Base-by-base conservation (phyloP, 345 rosid genomes). In the Boechera stricta region DNA sequence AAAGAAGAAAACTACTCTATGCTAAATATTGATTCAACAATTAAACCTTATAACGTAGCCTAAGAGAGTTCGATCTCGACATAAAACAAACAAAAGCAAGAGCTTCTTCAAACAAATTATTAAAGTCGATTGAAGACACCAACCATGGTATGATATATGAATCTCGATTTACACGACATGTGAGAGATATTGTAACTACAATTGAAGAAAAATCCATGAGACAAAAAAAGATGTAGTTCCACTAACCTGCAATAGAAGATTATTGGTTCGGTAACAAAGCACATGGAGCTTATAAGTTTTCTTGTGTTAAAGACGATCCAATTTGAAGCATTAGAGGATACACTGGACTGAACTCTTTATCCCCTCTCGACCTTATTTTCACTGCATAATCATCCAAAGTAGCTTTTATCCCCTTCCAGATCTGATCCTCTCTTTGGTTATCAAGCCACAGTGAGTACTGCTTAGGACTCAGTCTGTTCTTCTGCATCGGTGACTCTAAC, bases 381-480 rank as follows among this genome's bases (percentile, higher is more conserved):
- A 76, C 80, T 33, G 96, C 95, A 80, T 96, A 93, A 85, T 96
- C 99, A 79, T 96, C 99, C 53, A 96, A 80, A 11, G 99, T 96
- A 2, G 97, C 97, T 84, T 91, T 93, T 10, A 96, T 72, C 3
- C 99, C 99, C 72, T 93, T 93, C 99, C 99, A 96, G 42, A 93
- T 88, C 81, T 96, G 99, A 83, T 96, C 97, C 82, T 96, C 98
- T 56, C 92, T 90, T 76, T 91, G 98, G 67, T 90, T 87, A 84
- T 93, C 99, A 56, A 96, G 81, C 99, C 99, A 96, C 75, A 93
- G 61, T 2, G 99, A 96, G 81, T 96, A 96, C 79, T 93, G 96
- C 69, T 87, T 9, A 3, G 87, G 90, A 4, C 91, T 89, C 35
- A 96, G 92, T 65, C 81, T 90, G 85, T 93, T 96, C 82, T 95